Evolutionary conservation across 2,329 filamentous ascomycete genomes (phyloP), one percentile per base, ranked within the genome.

Genomic region (Arthrobotrys pseudoclavata): DNA sequence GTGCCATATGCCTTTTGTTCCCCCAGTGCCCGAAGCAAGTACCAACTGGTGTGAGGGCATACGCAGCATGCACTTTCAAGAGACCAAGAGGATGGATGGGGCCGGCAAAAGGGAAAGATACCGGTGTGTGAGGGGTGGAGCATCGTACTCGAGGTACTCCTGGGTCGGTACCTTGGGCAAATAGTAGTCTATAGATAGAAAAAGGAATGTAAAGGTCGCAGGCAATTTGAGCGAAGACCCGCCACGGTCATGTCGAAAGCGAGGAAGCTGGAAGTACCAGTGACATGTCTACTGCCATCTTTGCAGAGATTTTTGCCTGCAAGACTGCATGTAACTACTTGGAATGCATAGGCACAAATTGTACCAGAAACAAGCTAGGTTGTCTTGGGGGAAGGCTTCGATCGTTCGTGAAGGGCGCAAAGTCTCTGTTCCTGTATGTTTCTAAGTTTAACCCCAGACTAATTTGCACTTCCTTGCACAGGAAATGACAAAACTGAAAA

Each of bases 401-500:
- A 64, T 70, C 66, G 60, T 42, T 68, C 67, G 47, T 71, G 67
- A 70, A 70, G 72, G 66, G 72, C 66, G 72, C 67, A 71, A 77
- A 71, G 50, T 68, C 61, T 60, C 66, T 70, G 72, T 76, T 76
- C 72, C 74, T 71, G 67, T 71, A 53, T 77, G 74, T 77, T 77
- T 77, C 74, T 77, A 77, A 77, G 74, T 77, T 70, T 77, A 77
- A 77, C 74, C 74, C 74, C 74, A 77, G 67, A 68, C 60, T 63
- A 77, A 77, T 77, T 77, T 77, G 74, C 74, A 55, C 74, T 77
- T 77, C 74, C 74, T 77, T 77, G 74, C 74, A 71, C 67, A 77
- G 74, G 74, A 69, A 77, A 77, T 71, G 61, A 77, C 67, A 77
- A 70, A 71, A 55, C 7, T 24, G 45, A 71, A 77, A 77, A 77